These are phyloP conservation scores for Panicum hallii DNA, from an alignment of 202 grass and related monocot genomes.

Conservation along the genomic window DNA sequence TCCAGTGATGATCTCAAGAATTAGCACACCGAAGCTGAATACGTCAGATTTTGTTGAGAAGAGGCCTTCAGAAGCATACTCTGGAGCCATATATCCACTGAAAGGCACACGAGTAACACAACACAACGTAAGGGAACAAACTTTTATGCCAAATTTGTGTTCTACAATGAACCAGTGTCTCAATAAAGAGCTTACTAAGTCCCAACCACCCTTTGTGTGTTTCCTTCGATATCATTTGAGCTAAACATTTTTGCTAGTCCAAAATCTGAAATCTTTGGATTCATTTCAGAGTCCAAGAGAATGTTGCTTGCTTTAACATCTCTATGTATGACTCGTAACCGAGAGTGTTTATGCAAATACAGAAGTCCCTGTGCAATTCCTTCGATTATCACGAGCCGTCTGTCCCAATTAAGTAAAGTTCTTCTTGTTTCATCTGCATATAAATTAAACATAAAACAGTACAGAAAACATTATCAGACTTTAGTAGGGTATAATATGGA, in stretches of 20 bases:
- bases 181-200: neutral
- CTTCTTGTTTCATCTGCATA: neutral
- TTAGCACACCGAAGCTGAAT: constrained; percentile 6
- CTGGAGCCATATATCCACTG: constrained; percentile 26
- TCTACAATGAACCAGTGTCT: neutral
- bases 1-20: constrained; percentile 4
- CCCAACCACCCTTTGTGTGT: constrained; percentile 27
- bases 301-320: constrained; percentile 31
- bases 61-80: neutral
- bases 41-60: constrained; percentile 16
- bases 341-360: constrained; percentile 12
- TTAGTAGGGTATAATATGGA: neutral
- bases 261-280: constrained; percentile 29
- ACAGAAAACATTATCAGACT: neutral
- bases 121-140: neutral
- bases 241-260: constrained; percentile 5
- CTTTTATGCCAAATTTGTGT: neutral
- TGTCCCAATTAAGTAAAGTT: constrained; percentile 17
- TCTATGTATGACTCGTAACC: constrained; percentile 17
- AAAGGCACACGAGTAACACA: neutral
- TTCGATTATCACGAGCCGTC: neutral
- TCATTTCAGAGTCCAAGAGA: constrained; percentile 16
- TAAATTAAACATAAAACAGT: neutral
- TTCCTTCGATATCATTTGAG: constrained; percentile 47
- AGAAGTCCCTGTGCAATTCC: constrained; percentile 31